phyloP scores from a whole-genome alignment of 164 flowering plant genomes.

The Sextonia rubra region DNA sequence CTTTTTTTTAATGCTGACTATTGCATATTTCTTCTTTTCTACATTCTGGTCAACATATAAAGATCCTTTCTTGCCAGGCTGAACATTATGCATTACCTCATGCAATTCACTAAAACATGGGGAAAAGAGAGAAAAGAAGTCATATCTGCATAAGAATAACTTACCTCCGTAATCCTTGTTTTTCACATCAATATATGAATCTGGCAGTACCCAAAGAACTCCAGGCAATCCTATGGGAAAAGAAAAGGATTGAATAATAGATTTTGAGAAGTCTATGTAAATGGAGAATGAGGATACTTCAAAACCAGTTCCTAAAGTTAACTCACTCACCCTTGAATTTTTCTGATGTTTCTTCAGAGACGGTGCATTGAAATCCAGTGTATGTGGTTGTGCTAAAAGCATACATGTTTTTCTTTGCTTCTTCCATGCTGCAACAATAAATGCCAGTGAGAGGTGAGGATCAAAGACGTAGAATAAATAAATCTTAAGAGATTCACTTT shows the following conservation, averaged over 20 bases:
- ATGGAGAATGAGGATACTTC: neutral
- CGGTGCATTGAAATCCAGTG: conserved; percentile 97
- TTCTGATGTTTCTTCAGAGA: conserved; percentile 85
- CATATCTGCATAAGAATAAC: neutral
- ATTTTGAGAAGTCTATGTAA: neutral
- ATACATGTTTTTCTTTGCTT: conserved; percentile 98
- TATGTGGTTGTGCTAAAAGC: conserved; percentile 98
- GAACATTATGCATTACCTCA: neutral
- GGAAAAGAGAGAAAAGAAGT: neutral
- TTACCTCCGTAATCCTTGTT: conserved; percentile 98
- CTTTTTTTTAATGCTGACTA: neutral
- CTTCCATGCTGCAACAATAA: conserved; percentile 73
- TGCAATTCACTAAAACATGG: neutral
- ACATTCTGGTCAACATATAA: neutral
- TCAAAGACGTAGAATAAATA: neutral
- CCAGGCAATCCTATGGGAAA: conserved; percentile 76
- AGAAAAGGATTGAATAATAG: neutral
- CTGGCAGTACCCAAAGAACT: conserved; percentile 97
- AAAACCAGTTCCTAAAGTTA: neutral
- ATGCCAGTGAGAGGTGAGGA: neutral
- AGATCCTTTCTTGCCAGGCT: neutral
- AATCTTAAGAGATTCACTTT: no score
- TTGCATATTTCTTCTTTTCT: no score
- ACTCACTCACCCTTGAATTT: conserved; percentile 10
- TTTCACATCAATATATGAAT: conserved; percentile 91